phyloP scores from a whole-genome alignment of 352 stramenopile species.

The Phytophthora pini region DNA sequence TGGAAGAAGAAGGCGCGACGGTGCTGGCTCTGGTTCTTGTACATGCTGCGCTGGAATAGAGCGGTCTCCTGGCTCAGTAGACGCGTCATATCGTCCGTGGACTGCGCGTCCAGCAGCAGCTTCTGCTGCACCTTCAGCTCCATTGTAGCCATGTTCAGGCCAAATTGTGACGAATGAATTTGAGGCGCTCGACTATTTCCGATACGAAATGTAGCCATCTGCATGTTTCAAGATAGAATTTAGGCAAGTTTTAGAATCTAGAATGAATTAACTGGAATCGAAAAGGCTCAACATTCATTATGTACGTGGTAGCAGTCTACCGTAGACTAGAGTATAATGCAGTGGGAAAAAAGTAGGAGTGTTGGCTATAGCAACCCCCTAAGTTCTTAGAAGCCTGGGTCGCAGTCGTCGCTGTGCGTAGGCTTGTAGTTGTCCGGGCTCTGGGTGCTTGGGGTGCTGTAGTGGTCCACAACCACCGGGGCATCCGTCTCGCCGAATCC shows the following conservation, averaged over 20 bases:
- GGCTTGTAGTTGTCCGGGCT: background rate
- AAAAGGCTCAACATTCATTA: conserved; percentile 14
- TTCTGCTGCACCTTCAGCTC: conserved; percentile 42
- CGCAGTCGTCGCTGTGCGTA: conserved; percentile 17
- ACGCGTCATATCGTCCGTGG: conserved; percentile 35
- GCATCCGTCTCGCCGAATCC: background rate
- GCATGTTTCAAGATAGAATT: no score
- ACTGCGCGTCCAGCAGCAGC: conserved; percentile 49
- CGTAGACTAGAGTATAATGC: conserved; percentile 6
- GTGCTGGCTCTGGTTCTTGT: conserved; percentile 91
- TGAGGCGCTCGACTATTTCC: conserved; percentile 6
- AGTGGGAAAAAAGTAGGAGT: background rate
- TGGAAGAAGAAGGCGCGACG: conserved; percentile 83
- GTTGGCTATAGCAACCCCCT: background rate
- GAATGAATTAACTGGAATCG: background rate
- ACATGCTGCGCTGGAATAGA: conserved; percentile 84
- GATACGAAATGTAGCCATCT: background rate
- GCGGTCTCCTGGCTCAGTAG: conserved; percentile 63
- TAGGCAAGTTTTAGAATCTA: no score
- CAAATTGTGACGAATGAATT: conserved; percentile 10
- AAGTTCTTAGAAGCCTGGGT: conserved; percentile 14
- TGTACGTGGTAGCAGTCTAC: background rate
- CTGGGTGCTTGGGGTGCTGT: conserved; percentile 6
- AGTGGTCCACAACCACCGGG: conserved; percentile 1
- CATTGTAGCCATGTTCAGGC: background rate